Evolutionary conservation across 1,139 yeast species (phyloP).

Genomic region (Protomyces lactucae-debilis): DNA sequence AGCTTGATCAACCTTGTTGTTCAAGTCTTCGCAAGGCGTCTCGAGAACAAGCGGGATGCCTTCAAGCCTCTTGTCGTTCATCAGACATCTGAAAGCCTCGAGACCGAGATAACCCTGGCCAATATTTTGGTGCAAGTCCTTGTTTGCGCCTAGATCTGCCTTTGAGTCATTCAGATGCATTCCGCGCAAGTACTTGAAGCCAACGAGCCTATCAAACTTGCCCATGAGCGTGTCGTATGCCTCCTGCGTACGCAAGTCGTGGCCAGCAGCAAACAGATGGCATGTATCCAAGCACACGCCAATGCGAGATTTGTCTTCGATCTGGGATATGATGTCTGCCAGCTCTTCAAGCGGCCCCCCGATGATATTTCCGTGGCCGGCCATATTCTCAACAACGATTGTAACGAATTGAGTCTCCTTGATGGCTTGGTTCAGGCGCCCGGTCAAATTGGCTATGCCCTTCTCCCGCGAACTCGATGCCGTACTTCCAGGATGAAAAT

Average conservation of each 20-base stretch:
- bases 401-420: slow-evolving; percentile 69
- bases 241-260: slow-evolving; percentile 63
- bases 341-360: slow-evolving; percentile 80
- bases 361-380: slow-evolving; percentile 88
- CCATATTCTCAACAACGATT: slow-evolving; percentile 93
- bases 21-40: slow-evolving; percentile 62
- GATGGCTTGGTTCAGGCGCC: slow-evolving; percentile 72
- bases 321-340: slow-evolving; percentile 63
- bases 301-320: slow-evolving; percentile 71
- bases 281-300: slow-evolving; percentile 61
- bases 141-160: slow-evolving; percentile 82
- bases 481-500: slow-evolving; percentile 93
- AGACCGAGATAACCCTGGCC: slow-evolving; percentile 88
- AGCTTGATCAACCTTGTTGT: slow-evolving; percentile 47
- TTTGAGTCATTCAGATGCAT: slow-evolving; percentile 91
- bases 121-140: slow-evolving; percentile 84
- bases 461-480: slow-evolving; percentile 63
- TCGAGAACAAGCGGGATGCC: slow-evolving; percentile 80
- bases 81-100: slow-evolving; percentile 71
- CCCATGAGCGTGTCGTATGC: slow-evolving; percentile 64
- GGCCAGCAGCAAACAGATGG: slow-evolving; percentile 62
- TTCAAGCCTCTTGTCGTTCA: slow-evolving; percentile 60
- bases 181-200: slow-evolving; percentile 68
- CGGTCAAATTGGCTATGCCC: slow-evolving; percentile 65
- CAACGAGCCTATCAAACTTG: slow-evolving; percentile 66